These are phyloP conservation scores for Fusarium lyarnte DNA, from an alignment of 2,329 filamentous ascomycete genomes.

Conservation along the genomic window DNA sequence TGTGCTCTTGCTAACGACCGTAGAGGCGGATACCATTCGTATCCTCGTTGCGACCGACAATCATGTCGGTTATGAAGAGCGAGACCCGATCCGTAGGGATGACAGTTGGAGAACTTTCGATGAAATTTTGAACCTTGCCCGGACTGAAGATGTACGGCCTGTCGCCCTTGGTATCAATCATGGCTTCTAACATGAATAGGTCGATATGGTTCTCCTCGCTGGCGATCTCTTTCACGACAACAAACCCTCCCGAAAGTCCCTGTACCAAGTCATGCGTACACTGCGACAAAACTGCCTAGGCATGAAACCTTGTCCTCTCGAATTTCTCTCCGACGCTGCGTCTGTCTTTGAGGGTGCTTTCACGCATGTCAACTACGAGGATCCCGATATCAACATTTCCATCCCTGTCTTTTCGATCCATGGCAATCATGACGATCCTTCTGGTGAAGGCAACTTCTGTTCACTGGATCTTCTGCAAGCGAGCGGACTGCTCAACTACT, in stretches of 20 bases:
- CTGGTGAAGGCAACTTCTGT: slow-evolving; percentile 92
- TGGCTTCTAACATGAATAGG: slow-evolving; percentile 50
- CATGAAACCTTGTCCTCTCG: slow-evolving; percentile 93
- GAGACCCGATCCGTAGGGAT: slow-evolving; percentile 92
- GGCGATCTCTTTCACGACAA: slow-evolving; percentile 99
- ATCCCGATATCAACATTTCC: slow-evolving; percentile 94
- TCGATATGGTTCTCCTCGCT: slow-evolving; percentile 96
- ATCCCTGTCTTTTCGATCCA: slow-evolving; percentile 99
- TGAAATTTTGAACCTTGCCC: slow-evolving; percentile 91
- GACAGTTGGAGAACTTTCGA: slow-evolving; percentile 98
- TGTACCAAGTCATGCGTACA: slow-evolving; percentile 97
- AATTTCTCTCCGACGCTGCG: slow-evolving; percentile 92
- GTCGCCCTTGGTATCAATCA: rapidly evolving
- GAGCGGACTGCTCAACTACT: slow-evolving; percentile 94
- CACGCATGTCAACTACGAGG: slow-evolving; percentile 96
- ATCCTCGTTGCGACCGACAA: slow-evolving; percentile 96
- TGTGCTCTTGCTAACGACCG: slow-evolving; percentile 17
- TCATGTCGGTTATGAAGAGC: slow-evolving; percentile 96
- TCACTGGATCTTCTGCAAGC: slow-evolving; percentile 92
- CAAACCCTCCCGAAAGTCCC: slow-evolving; percentile 92
- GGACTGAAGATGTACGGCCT: slow-evolving; percentile 74
- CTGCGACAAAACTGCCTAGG: slow-evolving; percentile 93
- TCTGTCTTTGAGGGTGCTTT: slow-evolving; percentile 92
- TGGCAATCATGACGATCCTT: slow-evolving; percentile 97
- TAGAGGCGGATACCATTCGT: slow-evolving; percentile 84